Conservation (phyloP, 139 green algal species). For the Klebsormidium nitens region DNA sequence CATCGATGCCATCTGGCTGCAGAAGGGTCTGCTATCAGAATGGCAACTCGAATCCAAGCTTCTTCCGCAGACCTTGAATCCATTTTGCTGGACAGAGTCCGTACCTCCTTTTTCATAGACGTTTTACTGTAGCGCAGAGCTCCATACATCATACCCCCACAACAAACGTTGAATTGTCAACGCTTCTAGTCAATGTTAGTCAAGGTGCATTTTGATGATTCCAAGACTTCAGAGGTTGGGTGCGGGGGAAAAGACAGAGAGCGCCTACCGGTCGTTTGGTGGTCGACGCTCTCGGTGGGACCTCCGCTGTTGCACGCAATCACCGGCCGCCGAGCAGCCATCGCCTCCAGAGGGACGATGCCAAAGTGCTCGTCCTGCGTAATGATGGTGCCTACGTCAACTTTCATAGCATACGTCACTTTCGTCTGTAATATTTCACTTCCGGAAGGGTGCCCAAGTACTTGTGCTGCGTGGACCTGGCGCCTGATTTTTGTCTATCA, state of each 20-base stretch:
- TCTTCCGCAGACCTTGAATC: too few relatives aligned
- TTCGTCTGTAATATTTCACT: too few relatives aligned
- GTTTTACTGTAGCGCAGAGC: background rate
- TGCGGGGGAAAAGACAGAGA: background rate
- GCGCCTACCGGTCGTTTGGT: slow-evolving; percentile 12
- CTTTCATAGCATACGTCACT: too few relatives aligned
- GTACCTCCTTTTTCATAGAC: background rate
- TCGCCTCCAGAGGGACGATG: slow-evolving; percentile 96
- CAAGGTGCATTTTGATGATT: background rate
- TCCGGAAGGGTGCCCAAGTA: too few relatives aligned
- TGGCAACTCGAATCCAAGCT: too few relatives aligned
- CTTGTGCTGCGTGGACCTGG: too few relatives aligned
- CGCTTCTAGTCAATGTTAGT: background rate
- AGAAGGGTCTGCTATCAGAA: too few relatives aligned
- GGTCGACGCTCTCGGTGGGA: slow-evolving; percentile 34
- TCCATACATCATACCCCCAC: background rate
- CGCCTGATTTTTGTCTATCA: too few relatives aligned
- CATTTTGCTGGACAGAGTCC: too few relatives aligned
- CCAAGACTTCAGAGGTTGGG: background rate
- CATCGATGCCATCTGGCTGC: too few relatives aligned
- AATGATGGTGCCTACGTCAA: too few relatives aligned
- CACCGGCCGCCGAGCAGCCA: slow-evolving; percentile 76
- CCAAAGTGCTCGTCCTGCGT: slow-evolving; percentile 94
- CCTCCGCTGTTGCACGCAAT: slow-evolving; percentile 66
- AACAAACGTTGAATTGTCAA: background rate